These are phyloP conservation scores for Sugiyamaella sp. DNA, from an alignment of 1,139 yeast species.

Conservation along the genomic window DNA sequence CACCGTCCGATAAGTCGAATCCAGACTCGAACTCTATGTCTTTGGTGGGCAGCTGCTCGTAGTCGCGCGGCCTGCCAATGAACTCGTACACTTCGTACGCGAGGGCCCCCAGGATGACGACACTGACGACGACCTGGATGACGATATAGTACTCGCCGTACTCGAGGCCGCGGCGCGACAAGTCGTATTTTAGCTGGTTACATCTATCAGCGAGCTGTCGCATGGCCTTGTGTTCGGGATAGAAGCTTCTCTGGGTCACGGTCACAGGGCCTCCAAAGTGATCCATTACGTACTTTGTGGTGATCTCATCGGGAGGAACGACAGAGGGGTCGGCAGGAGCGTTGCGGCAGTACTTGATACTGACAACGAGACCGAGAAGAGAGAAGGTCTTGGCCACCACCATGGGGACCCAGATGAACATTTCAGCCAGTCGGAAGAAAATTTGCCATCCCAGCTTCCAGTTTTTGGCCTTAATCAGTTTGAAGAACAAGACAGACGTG, in stretches of 20 bases:
- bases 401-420: conserved; percentile 13
- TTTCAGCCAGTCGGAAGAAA: conserved; percentile 4
- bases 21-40: background rate
- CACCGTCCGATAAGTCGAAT: background rate
- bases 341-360: background rate
- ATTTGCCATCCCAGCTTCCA: conserved; percentile 15
- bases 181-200: no score
- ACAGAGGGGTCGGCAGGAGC: background rate
- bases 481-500: conserved; percentile 3
- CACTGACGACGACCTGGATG: conserved; percentile 11
- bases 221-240: no score
- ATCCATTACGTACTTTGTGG: background rate
- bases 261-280: conserved; percentile 1
- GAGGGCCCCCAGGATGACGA: conserved; percentile 9
- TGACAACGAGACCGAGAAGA: conserved; percentile 9
- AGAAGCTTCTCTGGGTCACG: background rate
- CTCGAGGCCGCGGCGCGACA: no score
- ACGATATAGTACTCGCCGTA: conserved; percentile 2
- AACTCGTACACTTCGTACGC: conserved; percentile 14
- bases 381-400: conserved; percentile 8
- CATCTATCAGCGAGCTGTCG: no score
- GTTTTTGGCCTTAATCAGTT: conserved; percentile 12
- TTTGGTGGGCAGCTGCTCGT: conserved; percentile 4
- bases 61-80: conserved; percentile 15
- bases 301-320: conserved; percentile 3